Evolutionary conservation across 257 asterid genomes (phyloP).

Genomic region (Jasminum sambac): DNA sequence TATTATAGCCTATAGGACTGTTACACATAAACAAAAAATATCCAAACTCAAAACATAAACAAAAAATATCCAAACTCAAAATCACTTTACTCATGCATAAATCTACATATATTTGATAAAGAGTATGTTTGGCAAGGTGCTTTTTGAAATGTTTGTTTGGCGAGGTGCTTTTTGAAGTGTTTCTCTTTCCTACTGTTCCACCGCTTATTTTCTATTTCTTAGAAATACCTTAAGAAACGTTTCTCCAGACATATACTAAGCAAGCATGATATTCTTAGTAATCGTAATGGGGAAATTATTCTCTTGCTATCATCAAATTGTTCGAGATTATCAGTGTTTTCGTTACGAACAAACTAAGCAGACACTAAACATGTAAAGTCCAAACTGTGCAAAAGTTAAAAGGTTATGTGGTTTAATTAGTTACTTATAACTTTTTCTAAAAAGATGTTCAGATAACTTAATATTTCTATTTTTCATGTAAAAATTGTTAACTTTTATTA

Average conservation of each 20-base stretch:
- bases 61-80: not conserved
- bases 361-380: not conserved
- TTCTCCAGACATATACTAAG: not conserved
- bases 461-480: not conserved
- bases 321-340: conserved; percentile 7
- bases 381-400: too few species aligned
- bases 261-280: not conserved
- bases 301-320: conserved; percentile 1
- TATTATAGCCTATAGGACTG: not conserved
- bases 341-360: not conserved
- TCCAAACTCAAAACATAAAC: not conserved
- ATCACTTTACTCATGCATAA: not conserved
- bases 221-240: too few species aligned
- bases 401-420: too few species aligned
- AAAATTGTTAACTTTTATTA: not conserved
- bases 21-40: not conserved
- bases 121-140: too few species aligned
- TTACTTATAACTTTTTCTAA: too few species aligned
- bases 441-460: too few species aligned
- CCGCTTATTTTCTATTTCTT: too few species aligned
- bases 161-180: too few species aligned
- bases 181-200: too few species aligned
- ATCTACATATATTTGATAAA: too few species aligned
- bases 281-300: not conserved
- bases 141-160: too few species aligned